A percentile compares a stretch with the other conserved stretches of the same genome.
Evolutionary conservation across 2,329 filamentous ascomycete genomes (phyloP).

Genomic region (Emergomyces pasteurianus): DNA sequence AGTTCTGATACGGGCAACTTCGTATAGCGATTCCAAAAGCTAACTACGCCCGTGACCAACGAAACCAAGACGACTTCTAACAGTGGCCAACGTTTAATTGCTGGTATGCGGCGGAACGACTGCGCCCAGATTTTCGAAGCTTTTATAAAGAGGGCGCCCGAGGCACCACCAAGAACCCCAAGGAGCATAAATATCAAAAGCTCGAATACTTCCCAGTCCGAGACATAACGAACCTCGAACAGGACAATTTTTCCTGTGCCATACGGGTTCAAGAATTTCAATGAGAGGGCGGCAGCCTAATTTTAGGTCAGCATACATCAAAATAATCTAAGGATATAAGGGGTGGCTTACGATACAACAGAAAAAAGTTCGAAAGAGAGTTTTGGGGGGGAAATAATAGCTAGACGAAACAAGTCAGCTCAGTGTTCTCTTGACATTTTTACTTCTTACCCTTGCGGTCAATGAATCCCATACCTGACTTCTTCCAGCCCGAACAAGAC

Average conservation of each 20-base stretch:
- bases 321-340: too few relatives aligned
- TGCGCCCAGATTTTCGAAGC: conserved; percentile 82
- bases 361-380: conserved; percentile 93
- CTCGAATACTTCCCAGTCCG: conserved; percentile 92
- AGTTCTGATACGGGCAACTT: conserved; percentile 83
- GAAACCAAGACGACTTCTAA: conserved; percentile 84
- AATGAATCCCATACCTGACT: conserved; percentile 43
- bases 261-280: conserved; percentile 94
- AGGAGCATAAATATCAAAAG: conserved; percentile 74
- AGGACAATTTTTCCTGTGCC: conserved; percentile 93
- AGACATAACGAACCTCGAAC: conserved; percentile 82
- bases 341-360: conserved; percentile 64
- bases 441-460: background rate
- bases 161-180: conserved; percentile 69
- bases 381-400: conserved; percentile 97
- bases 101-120: conserved; percentile 66
- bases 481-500: conserved; percentile 93
- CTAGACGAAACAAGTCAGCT: conserved; percentile 27
- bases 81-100: conserved; percentile 74
- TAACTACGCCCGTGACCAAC: conserved; percentile 66
- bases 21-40: conserved; percentile 89
- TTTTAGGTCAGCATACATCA: background rate
- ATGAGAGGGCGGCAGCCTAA: conserved; percentile 60
- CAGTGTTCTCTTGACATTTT: background rate
- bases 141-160: conserved; percentile 93